These are phyloP conservation scores for Homolaphlyctis polyrhiza DNA, from an alignment of 371 early-diverging fungal species.

Conservation along the genomic window DNA sequence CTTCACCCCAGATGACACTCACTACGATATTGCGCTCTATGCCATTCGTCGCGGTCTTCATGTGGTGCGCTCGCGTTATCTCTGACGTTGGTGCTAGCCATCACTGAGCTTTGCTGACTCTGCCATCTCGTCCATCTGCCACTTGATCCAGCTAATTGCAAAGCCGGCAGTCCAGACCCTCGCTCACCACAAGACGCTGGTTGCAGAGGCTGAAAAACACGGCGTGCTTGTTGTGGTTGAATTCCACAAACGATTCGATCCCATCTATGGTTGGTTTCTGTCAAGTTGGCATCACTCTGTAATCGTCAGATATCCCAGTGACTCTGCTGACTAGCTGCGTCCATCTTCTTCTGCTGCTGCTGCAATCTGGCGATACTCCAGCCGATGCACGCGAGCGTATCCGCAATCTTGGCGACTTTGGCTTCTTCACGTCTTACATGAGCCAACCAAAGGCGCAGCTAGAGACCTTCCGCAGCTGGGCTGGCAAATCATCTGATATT, in stretches of 20 bases:
- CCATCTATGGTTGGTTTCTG: slow-evolving; percentile 41
- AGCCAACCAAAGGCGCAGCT: slow-evolving; percentile 47
- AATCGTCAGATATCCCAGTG: too few relatives aligned
- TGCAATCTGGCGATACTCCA: too few relatives aligned
- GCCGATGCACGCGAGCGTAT: slow-evolving; percentile 28
- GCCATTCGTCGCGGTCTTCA: slow-evolving; percentile 43
- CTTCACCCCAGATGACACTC: slow-evolving; percentile 53
- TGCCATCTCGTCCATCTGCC: not conserved
- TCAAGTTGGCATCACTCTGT: too few relatives aligned
- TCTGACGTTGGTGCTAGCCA: not conserved
- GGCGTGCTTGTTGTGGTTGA: slow-evolving; percentile 41
- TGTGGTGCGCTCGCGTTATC: slow-evolving; percentile 18
- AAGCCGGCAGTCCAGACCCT: slow-evolving; percentile 47
- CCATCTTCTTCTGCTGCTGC: not conserved
- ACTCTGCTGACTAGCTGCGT: too few relatives aligned
- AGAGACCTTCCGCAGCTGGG: slow-evolving; percentile 45
- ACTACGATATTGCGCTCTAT: slow-evolving; percentile 39
- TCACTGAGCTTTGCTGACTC: not conserved
- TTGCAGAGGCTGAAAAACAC: slow-evolving; percentile 32
- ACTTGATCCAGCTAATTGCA: slow-evolving; percentile 23
- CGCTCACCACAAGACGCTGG: slow-evolving; percentile 31
- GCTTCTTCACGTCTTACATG: slow-evolving; percentile 47
- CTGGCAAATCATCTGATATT: slow-evolving; percentile 45
- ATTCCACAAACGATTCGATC: slow-evolving; percentile 51
- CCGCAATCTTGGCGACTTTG: slow-evolving; percentile 35